Percentiles rank a stretch among this genome's conserved stretches.
Conservation (phyloP, 805 yeast genomes). For the Phaffomyces opuntiae region DNA sequence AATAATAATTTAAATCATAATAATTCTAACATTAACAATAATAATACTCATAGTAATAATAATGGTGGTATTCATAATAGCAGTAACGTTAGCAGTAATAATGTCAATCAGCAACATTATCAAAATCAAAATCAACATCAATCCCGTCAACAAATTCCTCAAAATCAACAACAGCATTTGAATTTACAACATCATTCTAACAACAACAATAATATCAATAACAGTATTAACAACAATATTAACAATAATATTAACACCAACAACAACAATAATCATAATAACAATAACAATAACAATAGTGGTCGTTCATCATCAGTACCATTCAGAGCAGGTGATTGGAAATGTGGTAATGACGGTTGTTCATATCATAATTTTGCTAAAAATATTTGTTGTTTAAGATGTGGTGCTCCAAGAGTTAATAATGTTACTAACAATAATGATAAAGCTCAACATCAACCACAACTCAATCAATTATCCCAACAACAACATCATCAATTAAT, state of each 20-base stretch:
- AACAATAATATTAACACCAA: slow-evolving; percentile 11
- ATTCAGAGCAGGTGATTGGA: slow-evolving; percentile 96
- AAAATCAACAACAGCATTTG: slow-evolving; percentile 8
- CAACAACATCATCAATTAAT: slow-evolving; percentile 4
- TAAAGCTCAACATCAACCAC: slow-evolving; percentile 4
- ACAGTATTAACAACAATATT: background rate
- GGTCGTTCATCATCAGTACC: slow-evolving; percentile 57
- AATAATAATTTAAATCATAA: background rate
- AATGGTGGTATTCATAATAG: background rate
- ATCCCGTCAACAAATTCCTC: slow-evolving; percentile 11
- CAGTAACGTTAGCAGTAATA: slow-evolving; percentile 2
- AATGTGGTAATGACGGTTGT: slow-evolving; percentile 73
- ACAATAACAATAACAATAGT: slow-evolving; percentile 10
- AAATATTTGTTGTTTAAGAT: slow-evolving; percentile 77
- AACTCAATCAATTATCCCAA: slow-evolving; percentile 1
- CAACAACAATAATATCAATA: slow-evolving; percentile 11
- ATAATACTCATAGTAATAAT: background rate
- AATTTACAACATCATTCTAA: slow-evolving; percentile 4
- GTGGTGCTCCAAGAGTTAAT: slow-evolving; percentile 63
- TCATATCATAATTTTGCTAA: slow-evolving; percentile 90
- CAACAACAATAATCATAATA: slow-evolving; percentile 9
- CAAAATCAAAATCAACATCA: slow-evolving; percentile 7
- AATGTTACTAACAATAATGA: background rate
- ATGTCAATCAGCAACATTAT: slow-evolving; percentile 8
- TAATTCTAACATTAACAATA: slow-evolving; percentile 1